Evolutionary conservation across 306 rosid genomes (phyloP), one percentile per base, ranked within the genome.

Genomic region (Dalbergia cultrata): DNA sequence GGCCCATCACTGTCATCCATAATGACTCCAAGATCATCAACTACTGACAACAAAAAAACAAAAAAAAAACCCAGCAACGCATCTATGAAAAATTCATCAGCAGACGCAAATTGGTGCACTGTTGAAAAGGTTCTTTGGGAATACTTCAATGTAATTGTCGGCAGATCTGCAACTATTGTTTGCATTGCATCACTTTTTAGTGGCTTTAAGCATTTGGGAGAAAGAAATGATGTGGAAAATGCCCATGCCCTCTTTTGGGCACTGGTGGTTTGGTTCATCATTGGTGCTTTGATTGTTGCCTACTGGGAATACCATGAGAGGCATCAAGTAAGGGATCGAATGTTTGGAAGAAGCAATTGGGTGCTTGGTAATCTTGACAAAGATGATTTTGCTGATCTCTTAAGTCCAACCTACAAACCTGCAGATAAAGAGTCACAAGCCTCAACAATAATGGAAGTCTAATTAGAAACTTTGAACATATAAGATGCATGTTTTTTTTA

Each of bases 141-240:
- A 84, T 95, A 91, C 74, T 81, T 82, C 34, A 97, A 95, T 59
- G 66, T 85, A 61, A 84, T 83, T 66, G 85, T 90, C 21, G 98
- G 98, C 47, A 91, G 97, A 84, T 82, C 85, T 85, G 87, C 97
- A 39, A 66, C 88, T 86, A 85, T 87, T 26, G 77, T 82, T 3
- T 97, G 97, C 71, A 80, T 92, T 63, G 97, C 89, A 11, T 90
- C 97, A 72, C 89, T 91, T 64, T 87, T 90, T 83, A 95, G 84
- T 31, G 98, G 98, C 75, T 81, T 95, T 97, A 90, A 86, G 90
- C 98, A 95, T 87, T 86, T 92, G 70, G 97, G 97, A 21, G 85
- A 87, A 53, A 86, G 91, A 85, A 90, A 94, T 75, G 92, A 83
- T 5, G 88, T 86, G 31, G 98, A 91, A 77, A 86, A 90, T 70